Base-by-base conservation (phyloP, 208 protist genomes). In the Acanthamoeba royreba region DNA sequence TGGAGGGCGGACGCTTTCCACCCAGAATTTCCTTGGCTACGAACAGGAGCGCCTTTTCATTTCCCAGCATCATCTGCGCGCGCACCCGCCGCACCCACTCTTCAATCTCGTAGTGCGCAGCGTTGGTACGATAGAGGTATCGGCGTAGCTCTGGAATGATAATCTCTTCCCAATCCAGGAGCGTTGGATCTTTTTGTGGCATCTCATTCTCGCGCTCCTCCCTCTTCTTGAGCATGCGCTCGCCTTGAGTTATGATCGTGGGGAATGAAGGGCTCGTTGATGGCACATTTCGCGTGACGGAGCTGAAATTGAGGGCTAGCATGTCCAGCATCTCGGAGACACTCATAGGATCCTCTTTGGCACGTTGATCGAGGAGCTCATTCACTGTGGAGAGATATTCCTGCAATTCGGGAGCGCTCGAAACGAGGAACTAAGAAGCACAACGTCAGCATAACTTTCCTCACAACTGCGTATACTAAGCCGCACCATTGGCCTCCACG, bases 101-200 rank as follows among this genome's bases (percentile, higher is more conserved):
- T 9, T 92, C 87, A 3, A 92, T 79, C 58, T 92, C 87, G n/a
- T 79, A 79, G 61, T 92, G 87, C 9, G 40, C 43, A 17, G 45
- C 40, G 58, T 79, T 92, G 38, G 45, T 49, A 33, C 87, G 61
- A 33, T 58, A 49, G 31, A 92, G 42, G 63, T 38, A 92, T 33
- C 40, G 40, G 15, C 87, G 25, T 4, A 92, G 58, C 63, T 92
- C 87, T 15, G 87, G 87, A 8, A 92, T 79, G 45, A 92, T 92
- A 9, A 58, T 33, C 38, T 92, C 87, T n/a, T 92, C 61, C 87
- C 87, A 92, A 38, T 92, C 87, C 40, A 79, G 31, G 15, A 92
- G 45, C n/a, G 87, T 81, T 22, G 87, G 87, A 22, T 92, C 87
- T 43, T 63, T 58, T 28, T 81, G 46, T 35, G 83, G 83, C 0